phyloP scores from a whole-genome alignment of 805 yeast species.

The Diddensiella transvaalensis region DNA sequence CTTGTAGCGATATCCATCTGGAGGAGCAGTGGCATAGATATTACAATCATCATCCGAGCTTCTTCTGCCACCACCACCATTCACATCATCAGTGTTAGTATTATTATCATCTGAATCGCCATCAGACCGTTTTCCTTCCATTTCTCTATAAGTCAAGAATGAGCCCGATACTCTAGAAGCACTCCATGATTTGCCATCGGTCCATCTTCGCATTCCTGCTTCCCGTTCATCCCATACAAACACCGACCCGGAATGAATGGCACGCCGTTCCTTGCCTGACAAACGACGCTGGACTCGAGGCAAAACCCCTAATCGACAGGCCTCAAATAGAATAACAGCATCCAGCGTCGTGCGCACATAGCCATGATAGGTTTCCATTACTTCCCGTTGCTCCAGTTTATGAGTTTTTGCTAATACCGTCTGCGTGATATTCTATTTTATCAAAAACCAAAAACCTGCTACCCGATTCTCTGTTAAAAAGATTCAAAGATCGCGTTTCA shows the following conservation, averaged over 20 bases:
- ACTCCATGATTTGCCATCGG: conserved; percentile 72
- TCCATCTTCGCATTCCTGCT: conserved; percentile 74
- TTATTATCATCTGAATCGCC: conserved; percentile 1
- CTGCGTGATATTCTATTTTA: background rate
- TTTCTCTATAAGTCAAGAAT: conserved; percentile 60
- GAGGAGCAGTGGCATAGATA: conserved; percentile 11
- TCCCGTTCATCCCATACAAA: conserved; percentile 71
- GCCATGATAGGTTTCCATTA: conserved; percentile 62
- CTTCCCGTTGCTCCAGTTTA: too few relatives aligned
- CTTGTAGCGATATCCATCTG: conserved; percentile 41
- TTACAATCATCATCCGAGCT: conserved; percentile 5
- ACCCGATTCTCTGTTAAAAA: too few relatives aligned
- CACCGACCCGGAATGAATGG: conserved; percentile 55
- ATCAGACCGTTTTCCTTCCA: conserved; percentile 38
- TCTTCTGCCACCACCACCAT: conserved; percentile 16
- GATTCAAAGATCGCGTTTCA: too few relatives aligned
- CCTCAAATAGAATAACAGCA: conserved; percentile 64
- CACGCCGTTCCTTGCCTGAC: conserved; percentile 50
- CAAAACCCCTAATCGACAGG: conserved; percentile 51
- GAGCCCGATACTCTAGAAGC: conserved; percentile 67
- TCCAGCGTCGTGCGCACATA: conserved; percentile 54
- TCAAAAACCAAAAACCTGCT: too few relatives aligned
- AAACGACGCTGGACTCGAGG: conserved; percentile 60
- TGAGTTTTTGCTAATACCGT: background rate
- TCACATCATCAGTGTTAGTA: background rate